Evolutionary conservation across 495 filamentous ascomycete genomes (phyloP).

Genomic region (Penicillium chermesinum): DNA sequence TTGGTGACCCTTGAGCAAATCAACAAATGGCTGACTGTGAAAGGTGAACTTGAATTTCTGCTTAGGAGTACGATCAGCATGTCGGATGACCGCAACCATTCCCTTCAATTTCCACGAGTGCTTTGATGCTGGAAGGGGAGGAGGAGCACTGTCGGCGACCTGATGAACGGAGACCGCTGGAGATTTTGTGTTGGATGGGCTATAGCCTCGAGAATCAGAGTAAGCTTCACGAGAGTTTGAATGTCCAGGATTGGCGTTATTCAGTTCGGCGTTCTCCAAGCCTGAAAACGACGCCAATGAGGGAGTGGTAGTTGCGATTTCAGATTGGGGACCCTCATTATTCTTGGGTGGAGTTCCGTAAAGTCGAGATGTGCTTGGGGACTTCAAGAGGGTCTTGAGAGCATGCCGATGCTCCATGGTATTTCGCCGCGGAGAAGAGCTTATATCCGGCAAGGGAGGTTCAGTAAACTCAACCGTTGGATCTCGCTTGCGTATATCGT

Average conservation of each 20-base stretch:
- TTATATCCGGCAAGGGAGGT: constrained; percentile 26
- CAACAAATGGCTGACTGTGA: constrained; percentile 92
- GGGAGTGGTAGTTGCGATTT: constrained; percentile 34
- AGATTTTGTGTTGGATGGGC: constrained; percentile 28
- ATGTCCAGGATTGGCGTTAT: constrained; percentile 10
- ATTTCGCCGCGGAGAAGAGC: constrained; percentile 28
- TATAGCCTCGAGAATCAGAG: constrained; percentile 21
- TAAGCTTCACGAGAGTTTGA: constrained; percentile 21
- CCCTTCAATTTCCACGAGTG: constrained; percentile 97
- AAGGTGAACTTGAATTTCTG: constrained; percentile 99
- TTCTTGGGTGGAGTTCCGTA: constrained; percentile 41
- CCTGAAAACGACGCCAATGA: constrained; percentile 50
- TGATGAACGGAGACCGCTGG: constrained; percentile 26
- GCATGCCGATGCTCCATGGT: constrained; percentile 36
- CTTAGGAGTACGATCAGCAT: constrained; percentile 95
- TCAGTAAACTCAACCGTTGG: constrained; percentile 33
- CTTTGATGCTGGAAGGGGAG: constrained; percentile 80
- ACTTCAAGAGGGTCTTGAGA: constrained; percentile 55
- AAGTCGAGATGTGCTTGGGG: constrained; percentile 60
- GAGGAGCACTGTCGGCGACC: constrained; percentile 23
- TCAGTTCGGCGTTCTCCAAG: constrained; percentile 32
- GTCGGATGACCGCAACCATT: constrained; percentile 93
- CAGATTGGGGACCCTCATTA: constrained; percentile 36
- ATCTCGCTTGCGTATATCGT: constrained; percentile 59
- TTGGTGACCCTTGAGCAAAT: constrained; percentile 86